phyloP scores from a whole-genome alignment of 768 basidiomycete genomes.

The Mycena kentingensis region DNA sequence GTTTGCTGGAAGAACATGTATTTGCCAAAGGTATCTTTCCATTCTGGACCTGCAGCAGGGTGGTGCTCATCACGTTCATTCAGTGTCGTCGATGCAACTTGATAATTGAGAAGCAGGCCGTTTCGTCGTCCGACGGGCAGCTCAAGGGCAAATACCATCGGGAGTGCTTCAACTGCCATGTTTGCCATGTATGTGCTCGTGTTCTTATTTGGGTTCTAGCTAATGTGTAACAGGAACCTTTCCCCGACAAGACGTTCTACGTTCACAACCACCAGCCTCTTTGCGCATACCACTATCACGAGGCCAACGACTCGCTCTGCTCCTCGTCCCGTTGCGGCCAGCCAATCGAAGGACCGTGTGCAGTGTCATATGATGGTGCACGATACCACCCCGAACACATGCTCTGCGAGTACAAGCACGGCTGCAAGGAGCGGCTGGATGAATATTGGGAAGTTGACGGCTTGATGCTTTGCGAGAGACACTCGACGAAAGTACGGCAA shows the following conservation, averaged over 20 bases:
- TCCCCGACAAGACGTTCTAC: slow-evolving; percentile 91
- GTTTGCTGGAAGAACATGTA: slow-evolving; percentile 96
- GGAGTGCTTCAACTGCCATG: slow-evolving; percentile 87
- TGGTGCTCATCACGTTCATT: slow-evolving; percentile 4
- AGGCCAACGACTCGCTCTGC: slow-evolving; percentile 87
- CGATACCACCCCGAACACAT: slow-evolving; percentile 90
- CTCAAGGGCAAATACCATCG: slow-evolving; percentile 95
- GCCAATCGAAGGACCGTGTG: slow-evolving; percentile 93
- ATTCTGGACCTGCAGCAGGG: background rate
- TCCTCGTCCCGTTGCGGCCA: slow-evolving; percentile 75
- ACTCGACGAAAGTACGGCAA: slow-evolving; percentile 45
- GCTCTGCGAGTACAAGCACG: slow-evolving; percentile 68
- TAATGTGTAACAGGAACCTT: slow-evolving; percentile 61
- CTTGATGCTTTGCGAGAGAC: slow-evolving; percentile 83
- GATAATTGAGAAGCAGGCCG: slow-evolving; percentile 89
- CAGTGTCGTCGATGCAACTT: slow-evolving; percentile 87
- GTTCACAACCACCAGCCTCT: slow-evolving; percentile 88
- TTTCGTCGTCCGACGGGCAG: slow-evolving; percentile 90
- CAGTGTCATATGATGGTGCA: slow-evolving; percentile 78
- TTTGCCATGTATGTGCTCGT: slow-evolving; percentile 62
- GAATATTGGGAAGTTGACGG: slow-evolving; percentile 93
- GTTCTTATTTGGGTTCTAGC: background rate
- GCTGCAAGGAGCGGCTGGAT: slow-evolving; percentile 58
- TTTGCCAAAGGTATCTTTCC: slow-evolving; percentile 75
- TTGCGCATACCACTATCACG: slow-evolving; percentile 92